phyloP scores from a whole-genome alignment of 2,329 filamentous ascomycete genomes.

The Aspergillus ruber region DNA sequence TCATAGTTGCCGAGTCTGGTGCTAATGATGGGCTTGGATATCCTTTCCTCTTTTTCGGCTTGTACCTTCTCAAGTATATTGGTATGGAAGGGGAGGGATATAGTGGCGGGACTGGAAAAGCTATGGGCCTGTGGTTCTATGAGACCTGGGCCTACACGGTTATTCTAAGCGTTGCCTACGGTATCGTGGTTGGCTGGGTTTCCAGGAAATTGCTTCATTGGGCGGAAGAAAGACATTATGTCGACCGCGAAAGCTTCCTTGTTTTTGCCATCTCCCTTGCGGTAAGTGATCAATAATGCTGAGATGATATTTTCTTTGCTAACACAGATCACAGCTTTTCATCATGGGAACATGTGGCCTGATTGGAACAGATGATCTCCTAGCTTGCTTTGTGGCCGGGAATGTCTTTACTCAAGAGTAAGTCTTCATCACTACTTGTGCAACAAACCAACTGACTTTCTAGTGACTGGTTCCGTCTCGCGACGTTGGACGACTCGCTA shows the following conservation, averaged over 20 bases:
- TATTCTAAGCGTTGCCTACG: conserved; percentile 69
- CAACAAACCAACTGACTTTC: conserved; percentile 9
- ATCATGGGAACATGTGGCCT: conserved; percentile 81
- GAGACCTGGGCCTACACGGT: conserved; percentile 83
- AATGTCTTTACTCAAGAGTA: conserved; percentile 85
- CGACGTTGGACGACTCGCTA: conserved; percentile 84
- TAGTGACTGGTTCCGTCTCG: conserved; percentile 80
- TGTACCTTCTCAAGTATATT: conserved; percentile 75
- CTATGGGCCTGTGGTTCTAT: conserved; percentile 75
- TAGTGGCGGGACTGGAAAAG: conserved; percentile 55
- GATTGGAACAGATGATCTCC: conserved; percentile 80
- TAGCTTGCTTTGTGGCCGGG: conserved; percentile 88
- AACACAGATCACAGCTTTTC: conserved; percentile 52
- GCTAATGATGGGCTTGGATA: conserved; percentile 87
- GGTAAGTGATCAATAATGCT: conserved; percentile 36
- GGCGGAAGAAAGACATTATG: conserved; percentile 72
- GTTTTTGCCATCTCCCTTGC: conserved; percentile 80
- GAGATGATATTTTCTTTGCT: conserved; percentile 5
- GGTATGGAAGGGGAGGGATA: conserved; percentile 52
- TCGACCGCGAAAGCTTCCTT: conserved; percentile 81
- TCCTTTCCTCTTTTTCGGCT: conserved; percentile 75
- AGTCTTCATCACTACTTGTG: conserved; percentile 12
- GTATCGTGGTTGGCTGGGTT: conserved; percentile 69
- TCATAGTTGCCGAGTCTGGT: conserved; percentile 75
- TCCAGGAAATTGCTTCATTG: conserved; percentile 77